Percentiles rank a stretch among this genome's conserved stretches.
Evolutionary conservation across 2,329 filamentous ascomycete species (phyloP).

Genomic region (Penicillium sp.): DNA sequence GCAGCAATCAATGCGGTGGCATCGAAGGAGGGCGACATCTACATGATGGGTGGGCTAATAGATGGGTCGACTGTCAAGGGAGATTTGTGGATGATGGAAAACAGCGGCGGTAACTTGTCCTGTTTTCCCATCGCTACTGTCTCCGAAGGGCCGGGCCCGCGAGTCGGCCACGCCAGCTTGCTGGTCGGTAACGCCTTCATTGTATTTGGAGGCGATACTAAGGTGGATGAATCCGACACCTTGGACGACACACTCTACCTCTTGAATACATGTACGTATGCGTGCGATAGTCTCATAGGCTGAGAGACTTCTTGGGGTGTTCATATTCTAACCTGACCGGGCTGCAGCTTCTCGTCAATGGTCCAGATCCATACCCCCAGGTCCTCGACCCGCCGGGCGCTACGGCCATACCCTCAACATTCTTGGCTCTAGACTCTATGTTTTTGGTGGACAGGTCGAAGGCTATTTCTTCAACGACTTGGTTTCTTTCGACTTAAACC

Average conservation of each 20-base stretch:
- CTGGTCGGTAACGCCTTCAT: slow-evolving; percentile 98
- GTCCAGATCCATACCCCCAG: slow-evolving; percentile 84
- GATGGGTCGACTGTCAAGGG: slow-evolving; percentile 93
- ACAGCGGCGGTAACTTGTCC: slow-evolving; percentile 67
- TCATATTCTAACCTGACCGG: slow-evolving; percentile 23
- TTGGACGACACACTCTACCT: slow-evolving; percentile 93
- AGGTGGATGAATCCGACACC: slow-evolving; percentile 83
- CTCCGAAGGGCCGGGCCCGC: slow-evolving; percentile 83
- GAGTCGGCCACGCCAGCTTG: slow-evolving; percentile 87
- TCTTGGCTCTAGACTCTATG: slow-evolving; percentile 88
- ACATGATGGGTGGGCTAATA: slow-evolving; percentile 93
- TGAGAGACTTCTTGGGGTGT: too few relatives aligned
- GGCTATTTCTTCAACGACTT: slow-evolving; percentile 97
- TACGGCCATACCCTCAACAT: slow-evolving; percentile 97
- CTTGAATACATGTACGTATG: slow-evolving; percentile 81
- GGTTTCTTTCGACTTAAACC: slow-evolving; percentile 89
- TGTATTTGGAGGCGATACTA: slow-evolving; percentile 96
- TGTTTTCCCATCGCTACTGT: slow-evolving; percentile 89
- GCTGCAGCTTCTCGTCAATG: slow-evolving; percentile 86
- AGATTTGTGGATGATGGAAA: slow-evolving; percentile 95
- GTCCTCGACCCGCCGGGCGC: slow-evolving; percentile 73
- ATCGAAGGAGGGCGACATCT: slow-evolving; percentile 94
- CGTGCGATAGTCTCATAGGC: too few relatives aligned
- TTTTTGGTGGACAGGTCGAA: slow-evolving; percentile 95
- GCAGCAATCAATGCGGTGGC: slow-evolving; percentile 86